A percentile compares a stretch with the other conserved stretches of the same genome.
Evolutionary conservation across 2,329 filamentous ascomycete genomes (phyloP).

Genomic region (Cordyceps tenuipes): DNA sequence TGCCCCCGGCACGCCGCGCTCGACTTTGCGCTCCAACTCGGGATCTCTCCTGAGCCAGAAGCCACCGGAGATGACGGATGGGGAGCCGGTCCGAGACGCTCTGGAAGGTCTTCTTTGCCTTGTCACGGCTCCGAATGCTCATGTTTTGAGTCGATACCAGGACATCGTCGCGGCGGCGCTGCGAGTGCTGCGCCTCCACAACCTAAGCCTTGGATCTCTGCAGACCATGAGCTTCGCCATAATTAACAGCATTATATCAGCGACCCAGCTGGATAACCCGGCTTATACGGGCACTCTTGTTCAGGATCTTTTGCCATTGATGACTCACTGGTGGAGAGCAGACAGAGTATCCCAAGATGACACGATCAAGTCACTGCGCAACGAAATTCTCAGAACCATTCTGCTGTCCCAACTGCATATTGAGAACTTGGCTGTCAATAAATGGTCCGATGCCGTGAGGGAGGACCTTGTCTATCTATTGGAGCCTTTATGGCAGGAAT

Average conservation of each 20-base stretch:
- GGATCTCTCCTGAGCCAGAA: conserved; percentile 24
- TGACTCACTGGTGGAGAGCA: conserved; percentile 70
- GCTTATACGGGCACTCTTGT: conserved; percentile 52
- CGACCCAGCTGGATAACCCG: conserved; percentile 60
- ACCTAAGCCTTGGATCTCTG: conserved; percentile 50
- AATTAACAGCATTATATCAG: conserved; percentile 62
- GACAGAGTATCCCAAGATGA: conserved; percentile 55
- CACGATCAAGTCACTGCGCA: conserved; percentile 55
- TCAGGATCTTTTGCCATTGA: conserved; percentile 56
- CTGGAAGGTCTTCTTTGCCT: conserved; percentile 52
- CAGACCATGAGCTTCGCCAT: conserved; percentile 68
- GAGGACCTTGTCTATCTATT: conserved; percentile 55
- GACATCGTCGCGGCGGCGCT: conserved; percentile 49
- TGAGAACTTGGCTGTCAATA: conserved; percentile 43
- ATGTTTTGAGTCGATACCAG: conserved; percentile 35
- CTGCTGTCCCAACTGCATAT: conserved; percentile 58
- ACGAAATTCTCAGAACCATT: conserved; percentile 69
- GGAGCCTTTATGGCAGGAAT: conserved; percentile 69
- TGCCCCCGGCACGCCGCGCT: conserved; percentile 28
- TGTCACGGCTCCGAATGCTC: conserved; percentile 4
- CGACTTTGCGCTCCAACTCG: conserved; percentile 22
- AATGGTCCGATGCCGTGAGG: conserved; percentile 29
- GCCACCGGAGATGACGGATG: conserved; percentile 20
- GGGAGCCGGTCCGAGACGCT: conserved; percentile 27
- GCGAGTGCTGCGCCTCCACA: conserved; percentile 52